Conservation (phyloP, 768 basidiomycete genomes). For the Suillus placidus region DNA sequence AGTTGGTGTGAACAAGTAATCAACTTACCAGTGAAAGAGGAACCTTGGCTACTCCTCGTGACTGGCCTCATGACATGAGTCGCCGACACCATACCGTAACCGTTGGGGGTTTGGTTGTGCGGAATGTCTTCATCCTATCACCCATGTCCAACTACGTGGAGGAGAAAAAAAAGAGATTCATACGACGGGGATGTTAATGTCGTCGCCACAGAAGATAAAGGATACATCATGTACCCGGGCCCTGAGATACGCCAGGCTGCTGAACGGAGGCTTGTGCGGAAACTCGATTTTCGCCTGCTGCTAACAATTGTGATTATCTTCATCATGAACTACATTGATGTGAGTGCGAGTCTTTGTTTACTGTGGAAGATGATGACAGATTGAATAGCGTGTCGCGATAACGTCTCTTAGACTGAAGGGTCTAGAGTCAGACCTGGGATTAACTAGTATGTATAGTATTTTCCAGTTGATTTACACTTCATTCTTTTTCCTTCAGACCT, state of each 20-base stretch:
- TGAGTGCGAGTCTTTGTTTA: conserved; percentile 26
- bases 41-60: conserved; percentile 4
- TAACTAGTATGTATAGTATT: conserved; percentile 39
- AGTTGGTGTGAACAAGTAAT: not conserved
- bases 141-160: conserved; percentile 17
- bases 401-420: conserved; percentile 54
- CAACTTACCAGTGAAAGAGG: not conserved
- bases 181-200: conserved; percentile 4
- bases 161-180: conserved; percentile 21
- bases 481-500: conserved; percentile 38
- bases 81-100: conserved; percentile 11
- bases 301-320: conserved; percentile 61
- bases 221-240: not conserved
- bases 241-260: conserved; percentile 14
- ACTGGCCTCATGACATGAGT: conserved; percentile 1
- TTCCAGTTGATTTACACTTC: not conserved
- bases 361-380: not conserved
- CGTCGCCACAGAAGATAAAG: not conserved
- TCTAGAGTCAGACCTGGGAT: conserved; percentile 49
- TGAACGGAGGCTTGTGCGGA: conserved; percentile 46
- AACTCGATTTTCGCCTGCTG: conserved; percentile 57
- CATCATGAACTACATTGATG: conserved; percentile 73
- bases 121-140: not conserved
- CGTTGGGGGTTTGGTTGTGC: not conserved
- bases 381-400: conserved; percentile 48